Evolutionary conservation across 306 rosid genomes (phyloP).

Genomic region (Malus asiatica): DNA sequence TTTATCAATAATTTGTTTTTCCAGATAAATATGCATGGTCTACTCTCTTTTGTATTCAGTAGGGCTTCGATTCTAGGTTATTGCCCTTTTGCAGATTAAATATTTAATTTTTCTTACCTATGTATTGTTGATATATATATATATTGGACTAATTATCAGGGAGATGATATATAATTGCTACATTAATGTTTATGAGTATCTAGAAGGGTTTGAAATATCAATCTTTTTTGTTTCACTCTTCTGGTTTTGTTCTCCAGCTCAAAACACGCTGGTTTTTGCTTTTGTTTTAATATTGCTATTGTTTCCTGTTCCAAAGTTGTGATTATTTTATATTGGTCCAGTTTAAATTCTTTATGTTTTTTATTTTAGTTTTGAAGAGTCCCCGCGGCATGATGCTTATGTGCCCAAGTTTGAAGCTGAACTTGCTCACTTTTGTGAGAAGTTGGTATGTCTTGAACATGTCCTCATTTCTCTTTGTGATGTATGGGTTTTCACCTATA

Average conservation of each 20-base stretch:
- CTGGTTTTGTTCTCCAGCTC: neutral
- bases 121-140: neutral
- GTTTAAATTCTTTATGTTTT: conserved; percentile 9
- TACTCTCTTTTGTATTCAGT: neutral
- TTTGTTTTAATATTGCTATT: neutral
- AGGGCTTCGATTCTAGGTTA: neutral
- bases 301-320: neutral
- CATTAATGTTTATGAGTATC: neutral
- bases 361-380: conserved; percentile 73
- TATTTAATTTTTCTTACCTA: neutral
- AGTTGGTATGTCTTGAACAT: conserved; percentile 49
- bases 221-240: neutral
- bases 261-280: neutral
- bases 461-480: neutral
- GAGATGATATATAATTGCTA: neutral
- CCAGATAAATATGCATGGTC: neutral
- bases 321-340: conserved; percentile 4
- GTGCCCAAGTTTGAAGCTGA: conserved; percentile 93
- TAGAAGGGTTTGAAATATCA: neutral
- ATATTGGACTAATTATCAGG: neutral
- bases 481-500: neutral
- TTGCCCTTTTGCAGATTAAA: neutral
- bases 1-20: neutral
- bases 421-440: conserved; percentile 91
- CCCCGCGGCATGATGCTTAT: conserved; percentile 78